These are phyloP conservation scores for Trametes punicea DNA, from an alignment of 768 basidiomycete genomes.

Conservation along the genomic window DNA sequence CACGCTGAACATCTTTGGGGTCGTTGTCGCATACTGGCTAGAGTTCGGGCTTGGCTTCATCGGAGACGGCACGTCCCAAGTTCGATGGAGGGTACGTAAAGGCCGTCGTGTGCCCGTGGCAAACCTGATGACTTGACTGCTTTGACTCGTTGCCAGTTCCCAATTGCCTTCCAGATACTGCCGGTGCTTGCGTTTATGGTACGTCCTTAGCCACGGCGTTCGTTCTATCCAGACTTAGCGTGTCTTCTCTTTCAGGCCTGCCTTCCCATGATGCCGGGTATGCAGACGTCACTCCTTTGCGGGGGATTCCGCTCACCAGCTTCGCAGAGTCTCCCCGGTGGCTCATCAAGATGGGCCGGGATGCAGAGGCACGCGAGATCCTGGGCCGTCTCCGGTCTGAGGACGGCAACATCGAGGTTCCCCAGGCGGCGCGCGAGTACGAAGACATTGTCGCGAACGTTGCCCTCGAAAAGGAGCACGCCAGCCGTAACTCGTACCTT, in stretches of 20 bases:
- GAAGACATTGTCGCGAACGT: constrained; percentile 39
- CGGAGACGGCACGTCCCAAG: constrained; percentile 40
- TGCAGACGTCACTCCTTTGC: not conserved
- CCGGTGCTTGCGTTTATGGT: constrained; percentile 41
- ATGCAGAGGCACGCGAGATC: constrained; percentile 36
- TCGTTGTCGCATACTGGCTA: constrained; percentile 45
- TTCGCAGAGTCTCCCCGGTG: constrained; percentile 30
- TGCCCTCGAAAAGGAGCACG: constrained; percentile 38
- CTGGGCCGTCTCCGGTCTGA: constrained; percentile 34
- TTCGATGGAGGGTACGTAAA: constrained; percentile 32
- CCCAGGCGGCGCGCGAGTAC: constrained; percentile 32
- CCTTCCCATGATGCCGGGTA: constrained; percentile 33
- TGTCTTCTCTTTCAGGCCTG: not conserved
- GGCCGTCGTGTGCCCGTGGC: not conserved
- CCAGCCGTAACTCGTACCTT: constrained; percentile 40
- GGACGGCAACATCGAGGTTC: constrained; percentile 25
- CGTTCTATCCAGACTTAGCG: not conserved
- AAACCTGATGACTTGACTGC: not conserved
- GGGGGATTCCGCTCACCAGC: not conserved
- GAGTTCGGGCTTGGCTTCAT: constrained; percentile 44
- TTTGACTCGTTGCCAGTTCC: constrained; percentile 30
- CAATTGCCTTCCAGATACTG: constrained; percentile 44
- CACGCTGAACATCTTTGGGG: constrained; percentile 39
- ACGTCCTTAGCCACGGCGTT: not conserved
- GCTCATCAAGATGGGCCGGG: constrained; percentile 39